Evolutionary conservation across 192 early-diverging fungal genomes (phyloP).

Genomic region (Coemansia sp.): DNA sequence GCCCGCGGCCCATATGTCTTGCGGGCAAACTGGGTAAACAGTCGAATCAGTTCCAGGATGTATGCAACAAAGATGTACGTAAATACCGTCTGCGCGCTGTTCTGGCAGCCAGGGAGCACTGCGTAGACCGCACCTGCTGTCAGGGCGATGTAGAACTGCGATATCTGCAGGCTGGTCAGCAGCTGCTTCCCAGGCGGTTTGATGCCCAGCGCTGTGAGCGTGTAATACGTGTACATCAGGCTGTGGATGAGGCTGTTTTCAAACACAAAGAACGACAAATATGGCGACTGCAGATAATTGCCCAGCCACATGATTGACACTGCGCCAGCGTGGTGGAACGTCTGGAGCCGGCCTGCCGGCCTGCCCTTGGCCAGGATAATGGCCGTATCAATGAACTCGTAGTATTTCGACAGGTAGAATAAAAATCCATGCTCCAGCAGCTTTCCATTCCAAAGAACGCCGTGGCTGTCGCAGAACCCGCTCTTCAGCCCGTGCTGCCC

Average conservation of each 20-base stretch:
- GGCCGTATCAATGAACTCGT: constrained; percentile 84
- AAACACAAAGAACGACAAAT: constrained; percentile 82
- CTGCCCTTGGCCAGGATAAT: constrained; percentile 81
- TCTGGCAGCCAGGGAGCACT: constrained; percentile 61
- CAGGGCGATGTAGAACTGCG: constrained; percentile 78
- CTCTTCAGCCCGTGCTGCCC: constrained; percentile 55
- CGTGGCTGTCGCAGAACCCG: constrained; percentile 68
- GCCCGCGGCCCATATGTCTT: constrained; percentile 58
- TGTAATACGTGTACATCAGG: constrained; percentile 87
- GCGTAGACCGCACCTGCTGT: constrained; percentile 63
- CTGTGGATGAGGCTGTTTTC: constrained; percentile 86
- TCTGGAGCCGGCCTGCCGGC: constrained; percentile 71
- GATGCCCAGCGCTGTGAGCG: constrained; percentile 69
- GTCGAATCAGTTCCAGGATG: constrained; percentile 70
- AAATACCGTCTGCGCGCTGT: constrained; percentile 58
- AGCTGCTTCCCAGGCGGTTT: constrained; percentile 79
- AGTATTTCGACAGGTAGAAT: constrained; percentile 88
- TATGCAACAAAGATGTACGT: constrained; percentile 69
- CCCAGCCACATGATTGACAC: constrained; percentile 86
- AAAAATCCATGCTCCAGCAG: constrained; percentile 77
- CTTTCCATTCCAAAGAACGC: constrained; percentile 63
- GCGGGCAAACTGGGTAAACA: constrained; percentile 81
- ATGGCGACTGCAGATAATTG: constrained; percentile 71
- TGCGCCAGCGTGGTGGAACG: constrained; percentile 85
- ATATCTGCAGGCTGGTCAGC: constrained; percentile 79